phyloP scores from a whole-genome alignment of 768 basidiomycete species.

The Mycena galopus region DNA sequence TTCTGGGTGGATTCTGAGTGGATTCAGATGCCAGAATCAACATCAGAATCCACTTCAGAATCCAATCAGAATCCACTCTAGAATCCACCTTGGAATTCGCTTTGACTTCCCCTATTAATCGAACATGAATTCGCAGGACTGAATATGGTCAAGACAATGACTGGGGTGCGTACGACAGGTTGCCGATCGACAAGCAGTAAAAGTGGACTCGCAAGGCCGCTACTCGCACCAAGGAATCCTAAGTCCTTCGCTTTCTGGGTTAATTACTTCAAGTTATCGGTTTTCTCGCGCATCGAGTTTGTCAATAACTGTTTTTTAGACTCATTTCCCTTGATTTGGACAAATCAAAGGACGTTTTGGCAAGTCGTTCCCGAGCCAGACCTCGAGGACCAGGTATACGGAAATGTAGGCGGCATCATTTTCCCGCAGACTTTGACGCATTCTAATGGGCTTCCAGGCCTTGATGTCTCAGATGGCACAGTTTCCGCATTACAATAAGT shows the following conservation, averaged over 20 bases:
- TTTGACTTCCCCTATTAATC: too few relatives aligned
- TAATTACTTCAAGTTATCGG: constrained; percentile 9
- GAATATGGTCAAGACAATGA: constrained; percentile 1
- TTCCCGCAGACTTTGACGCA: not conserved
- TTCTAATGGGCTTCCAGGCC: constrained; percentile 2
- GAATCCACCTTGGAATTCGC: too few relatives aligned
- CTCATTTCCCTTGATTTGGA: constrained; percentile 17
- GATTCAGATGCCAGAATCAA: too few relatives aligned
- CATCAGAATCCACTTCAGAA: too few relatives aligned
- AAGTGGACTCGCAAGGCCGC: not conserved
- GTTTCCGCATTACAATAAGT: constrained; percentile 16
- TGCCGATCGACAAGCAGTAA: constrained; percentile 1
- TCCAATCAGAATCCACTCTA: too few relatives aligned
- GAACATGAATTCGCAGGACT: not conserved
- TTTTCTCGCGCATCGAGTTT: not conserved
- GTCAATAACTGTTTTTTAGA: not conserved
- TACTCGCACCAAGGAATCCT: constrained; percentile 11
- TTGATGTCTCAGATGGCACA: constrained; percentile 27
- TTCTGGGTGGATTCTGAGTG: too few relatives aligned
- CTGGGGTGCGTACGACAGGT: constrained; percentile 17
- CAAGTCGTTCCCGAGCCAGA: constrained; percentile 7
- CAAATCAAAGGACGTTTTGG: constrained; percentile 13
- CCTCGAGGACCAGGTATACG: constrained; percentile 27
- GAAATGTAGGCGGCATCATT: not conserved
- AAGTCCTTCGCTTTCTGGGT: constrained; percentile 20